Evolutionary conservation across 441 rosid genomes (phyloP).

Genomic region (Biscutella laevigata): DNA sequence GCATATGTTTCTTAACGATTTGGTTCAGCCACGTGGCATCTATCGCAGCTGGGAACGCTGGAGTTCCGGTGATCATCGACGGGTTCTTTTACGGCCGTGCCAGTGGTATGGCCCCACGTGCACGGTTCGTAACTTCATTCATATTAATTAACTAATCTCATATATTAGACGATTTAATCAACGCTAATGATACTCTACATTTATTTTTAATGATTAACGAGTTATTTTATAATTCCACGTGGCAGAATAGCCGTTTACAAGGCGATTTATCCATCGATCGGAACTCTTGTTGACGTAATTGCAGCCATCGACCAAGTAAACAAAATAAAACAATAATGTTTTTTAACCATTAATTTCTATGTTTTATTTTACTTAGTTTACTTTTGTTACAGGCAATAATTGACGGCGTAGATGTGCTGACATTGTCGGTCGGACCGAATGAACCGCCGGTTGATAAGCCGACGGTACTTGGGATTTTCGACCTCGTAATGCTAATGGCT

Average conservation of each 20-base stretch:
- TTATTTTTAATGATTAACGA: background rate
- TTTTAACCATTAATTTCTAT: background rate
- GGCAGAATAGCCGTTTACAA: constrained; percentile 57
- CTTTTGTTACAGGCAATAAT: constrained; percentile 32
- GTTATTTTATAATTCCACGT: background rate
- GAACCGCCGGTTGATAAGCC: constrained; percentile 42
- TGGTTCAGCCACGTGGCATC: constrained; percentile 57
- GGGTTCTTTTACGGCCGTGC: constrained; percentile 51
- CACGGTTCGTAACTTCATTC: constrained; percentile 34
- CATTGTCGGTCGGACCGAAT: constrained; percentile 45
- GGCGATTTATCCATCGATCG: constrained; percentile 47
- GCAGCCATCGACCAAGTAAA: constrained; percentile 69
- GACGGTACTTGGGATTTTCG: constrained; percentile 44
- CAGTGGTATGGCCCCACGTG: constrained; percentile 63
- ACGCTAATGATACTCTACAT: background rate
- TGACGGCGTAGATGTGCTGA: constrained; percentile 55
- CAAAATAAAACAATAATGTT: background rate
- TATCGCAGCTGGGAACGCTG: constrained; percentile 52
- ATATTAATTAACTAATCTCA: background rate
- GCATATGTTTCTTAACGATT: no score
- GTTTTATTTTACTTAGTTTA: background rate
- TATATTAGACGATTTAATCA: background rate
- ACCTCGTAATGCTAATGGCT: constrained; percentile 41
- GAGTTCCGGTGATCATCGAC: constrained; percentile 48
- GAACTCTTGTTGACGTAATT: constrained; percentile 51